Base-by-base conservation (phyloP, 345 rosid genomes). In the Raphanus sativus region DNA sequence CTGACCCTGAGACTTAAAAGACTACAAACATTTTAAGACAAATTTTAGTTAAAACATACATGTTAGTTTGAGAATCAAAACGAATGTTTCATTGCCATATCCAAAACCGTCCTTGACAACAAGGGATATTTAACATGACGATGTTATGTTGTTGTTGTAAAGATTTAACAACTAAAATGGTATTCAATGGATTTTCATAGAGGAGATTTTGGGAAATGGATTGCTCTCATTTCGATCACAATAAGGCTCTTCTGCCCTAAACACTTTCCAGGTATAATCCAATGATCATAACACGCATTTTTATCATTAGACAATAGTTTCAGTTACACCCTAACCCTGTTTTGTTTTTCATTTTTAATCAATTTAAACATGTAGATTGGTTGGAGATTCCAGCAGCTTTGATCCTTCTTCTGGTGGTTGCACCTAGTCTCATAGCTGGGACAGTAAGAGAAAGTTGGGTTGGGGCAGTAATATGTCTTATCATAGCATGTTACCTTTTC, bases 181-280 rank as follows among this genome's bases (percentile, higher is more conserved):
- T 48, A 48, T 48, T 48, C 17, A 5, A 48, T 48, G 54, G 54
- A 13, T n/a, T 48, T 63, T 32, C 32, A 21, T 79, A 92, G 98
- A 42, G 94, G 95, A 74, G 98, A 92, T 54, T 78, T 91, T 21
- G 98, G 98, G 26, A 92, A 82, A 85, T 94, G 97, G 97, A 81
- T 94, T 75, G 98, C 98, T 61, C 88, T 95, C 78, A 65, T 83
- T 13, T 86, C 96, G 0, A 84, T 95, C 56, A 88, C 89, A 15
- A 76, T 92, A 28, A 80, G 90, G 68, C 97, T 95, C 30, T 92
- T 95, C 88, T 86, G 83, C 78, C 97, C 93, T 9, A 84, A 87
- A 45, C 84, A 87, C 6, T 89, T 92, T 70, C 98, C 97, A 65
- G 97, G 99, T 91, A 21, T 21, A 59, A n/a, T 11, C 32, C 62